Evolutionary conservation across 257 asterid genomes (phyloP), one percentile per base, ranked within the genome.

Genomic region (Nicotiana tomentosiformis): DNA sequence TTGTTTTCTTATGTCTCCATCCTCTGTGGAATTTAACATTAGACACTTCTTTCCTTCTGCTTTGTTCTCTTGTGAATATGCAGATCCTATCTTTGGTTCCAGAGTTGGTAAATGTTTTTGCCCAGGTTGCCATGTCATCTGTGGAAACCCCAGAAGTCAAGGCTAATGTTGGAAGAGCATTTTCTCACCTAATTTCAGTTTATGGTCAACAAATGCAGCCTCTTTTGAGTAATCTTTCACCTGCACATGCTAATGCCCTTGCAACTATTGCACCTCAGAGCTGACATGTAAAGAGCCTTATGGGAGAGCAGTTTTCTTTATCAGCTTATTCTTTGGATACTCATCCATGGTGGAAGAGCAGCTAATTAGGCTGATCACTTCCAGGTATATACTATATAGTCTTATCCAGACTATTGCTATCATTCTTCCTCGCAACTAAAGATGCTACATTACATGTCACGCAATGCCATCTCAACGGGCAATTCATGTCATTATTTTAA

Each of bases 181-280:
- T 96, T 89, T 84, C 98, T 87, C 98, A 94, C 87, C 91, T 96
- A 81, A 85, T 92, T 61, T 93, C 98, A 53, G 78, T 92, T 79
- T 94, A 92, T 61, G 98, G 99, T 78, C 93, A 92, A 46, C 98
- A 94, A 87, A 91, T 96, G 92, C 99, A 93, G 86, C 97, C 98
- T 81, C 94, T 96, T 79, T 87, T 94, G 92, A 87, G 92, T 88
- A 93, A 85, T 85, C 97, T 96, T 78, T 85, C 98, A 37, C 97
- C 99, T 62, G 88, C 92, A 7, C 93, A 90, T 82, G 98, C 97
- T 69, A 93, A 91, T 85, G 99, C 99, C 32, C 88, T 96, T 72
- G 97, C 99, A 46, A 92, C 97, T 39, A 89, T 94, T 80, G 89
- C 96, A 43, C 96, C 98, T n/a, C 88, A 88, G 83, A 90, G 94